A percentile compares a stretch with the other conserved stretches of the same genome.
Conservation (phyloP, 352 stramenopile genomes). For the Elongisporangium senticosum region DNA sequence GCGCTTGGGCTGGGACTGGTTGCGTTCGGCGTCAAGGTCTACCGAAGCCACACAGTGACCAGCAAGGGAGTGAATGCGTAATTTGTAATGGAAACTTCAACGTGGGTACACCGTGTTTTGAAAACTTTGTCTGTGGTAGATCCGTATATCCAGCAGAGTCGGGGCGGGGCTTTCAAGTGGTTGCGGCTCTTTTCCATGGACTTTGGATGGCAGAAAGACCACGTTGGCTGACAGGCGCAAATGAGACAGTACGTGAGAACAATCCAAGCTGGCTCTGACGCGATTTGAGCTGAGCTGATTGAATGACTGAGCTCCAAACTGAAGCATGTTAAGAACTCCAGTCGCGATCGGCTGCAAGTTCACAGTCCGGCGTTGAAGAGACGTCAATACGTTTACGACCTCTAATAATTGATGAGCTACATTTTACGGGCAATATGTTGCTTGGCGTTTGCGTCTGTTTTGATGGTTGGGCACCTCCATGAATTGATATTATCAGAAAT, state of each 20-base stretch:
- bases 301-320: background rate
- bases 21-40: slow-evolving; percentile 15
- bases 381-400: background rate
- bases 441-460: background rate
- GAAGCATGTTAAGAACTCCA: background rate
- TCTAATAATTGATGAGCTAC: background rate
- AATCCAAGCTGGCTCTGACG: background rate
- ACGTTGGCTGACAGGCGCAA: background rate
- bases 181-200: background rate
- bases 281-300: too few species aligned
- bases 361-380: background rate
- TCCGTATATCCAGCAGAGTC: too few species aligned
- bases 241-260: too few species aligned
- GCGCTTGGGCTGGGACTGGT: slow-evolving; percentile 28
- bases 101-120: background rate
- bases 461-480: background rate
- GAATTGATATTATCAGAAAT: too few species aligned
- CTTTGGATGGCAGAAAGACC: background rate
- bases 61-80: background rate
- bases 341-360: too few species aligned
- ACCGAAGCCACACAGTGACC: background rate
- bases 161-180: too few species aligned
- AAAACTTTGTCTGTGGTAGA: too few species aligned
- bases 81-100: background rate
- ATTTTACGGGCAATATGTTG: background rate